A percentile compares a stretch with the other conserved stretches of the same genome.
phyloP scores from a whole-genome alignment of 305 asterid genomes.

The Rubia tinctorum region DNA sequence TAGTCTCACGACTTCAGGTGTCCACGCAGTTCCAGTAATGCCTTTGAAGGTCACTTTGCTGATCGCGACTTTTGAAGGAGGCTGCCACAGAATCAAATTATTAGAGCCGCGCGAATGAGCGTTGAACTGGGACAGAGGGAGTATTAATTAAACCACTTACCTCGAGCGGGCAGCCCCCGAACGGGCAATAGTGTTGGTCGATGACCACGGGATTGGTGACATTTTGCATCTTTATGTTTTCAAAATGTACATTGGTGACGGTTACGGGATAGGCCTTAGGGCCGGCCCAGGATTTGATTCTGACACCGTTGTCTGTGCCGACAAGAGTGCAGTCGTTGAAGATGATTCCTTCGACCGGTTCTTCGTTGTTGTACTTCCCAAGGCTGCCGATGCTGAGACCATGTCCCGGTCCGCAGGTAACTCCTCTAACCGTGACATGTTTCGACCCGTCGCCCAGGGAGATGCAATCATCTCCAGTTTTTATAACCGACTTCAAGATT shows the following conservation, averaged over 20 bases:
- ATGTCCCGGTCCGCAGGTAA: slow-evolving; percentile 67
- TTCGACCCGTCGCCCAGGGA: slow-evolving; percentile 51
- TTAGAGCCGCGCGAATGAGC: neutral
- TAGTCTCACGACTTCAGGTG: slow-evolving; percentile 24
- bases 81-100: neutral
- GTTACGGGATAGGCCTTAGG: neutral
- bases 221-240: slow-evolving; percentile 1
- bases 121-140: neutral
- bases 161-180: neutral
- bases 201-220: neutral
- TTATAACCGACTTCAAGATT: slow-evolving; percentile 23
- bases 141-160: slow-evolving; percentile 12
- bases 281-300: slow-evolving; percentile 3
- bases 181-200: neutral
- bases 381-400: slow-evolving; percentile 67
- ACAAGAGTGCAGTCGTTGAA: neutral
- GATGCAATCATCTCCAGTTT: slow-evolving; percentile 62
- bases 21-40: slow-evolving; percentile 20
- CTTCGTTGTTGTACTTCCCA: slow-evolving; percentile 23
- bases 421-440: slow-evolving; percentile 25
- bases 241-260: neutral
- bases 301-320: neutral
- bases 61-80: slow-evolving; percentile 7
- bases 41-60: slow-evolving; percentile 11
- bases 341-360: neutral